A percentile compares a stretch with the other conserved stretches of the same genome.
phyloP scores from a whole-genome alignment of 306 rosid species.

The Bauhinia variegata region DNA sequence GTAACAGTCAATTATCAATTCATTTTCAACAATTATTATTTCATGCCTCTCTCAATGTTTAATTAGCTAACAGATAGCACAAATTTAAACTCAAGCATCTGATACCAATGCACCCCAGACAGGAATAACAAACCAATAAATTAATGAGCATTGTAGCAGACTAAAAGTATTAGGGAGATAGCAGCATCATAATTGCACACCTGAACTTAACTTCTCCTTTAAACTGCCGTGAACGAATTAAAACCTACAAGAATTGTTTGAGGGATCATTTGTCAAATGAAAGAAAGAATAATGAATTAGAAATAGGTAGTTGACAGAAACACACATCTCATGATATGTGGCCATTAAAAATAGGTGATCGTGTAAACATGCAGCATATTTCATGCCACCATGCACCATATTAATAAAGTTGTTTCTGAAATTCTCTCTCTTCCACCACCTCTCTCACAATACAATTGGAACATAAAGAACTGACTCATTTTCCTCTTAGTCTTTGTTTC shows the following conservation, averaged over 20 bases:
- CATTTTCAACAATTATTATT: neutral
- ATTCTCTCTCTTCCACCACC: too few relatives aligned
- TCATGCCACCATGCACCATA: too few relatives aligned
- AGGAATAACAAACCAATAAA: neutral
- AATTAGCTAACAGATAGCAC: neutral
- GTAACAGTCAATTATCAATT: neutral
- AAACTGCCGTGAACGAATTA: slow-evolving; percentile 79
- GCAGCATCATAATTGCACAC: slow-evolving; percentile 46
- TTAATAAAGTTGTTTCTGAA: too few relatives aligned
- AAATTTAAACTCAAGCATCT: slow-evolving; percentile 9
- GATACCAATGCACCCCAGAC: neutral
- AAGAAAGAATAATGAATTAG: slow-evolving; percentile 13
- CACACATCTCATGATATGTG: too few relatives aligned
- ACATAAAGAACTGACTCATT: too few relatives aligned
- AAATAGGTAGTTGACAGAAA: neutral
- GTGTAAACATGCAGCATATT: too few relatives aligned
- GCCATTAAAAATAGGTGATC: too few relatives aligned
- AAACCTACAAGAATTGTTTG: slow-evolving; percentile 56
- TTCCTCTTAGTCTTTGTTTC: too few relatives aligned
- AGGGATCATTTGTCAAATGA: slow-evolving; percentile 29
- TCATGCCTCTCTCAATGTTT: slow-evolving; percentile 13
- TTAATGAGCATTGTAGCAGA: slow-evolving; percentile 14
- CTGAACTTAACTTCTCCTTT: slow-evolving; percentile 88
- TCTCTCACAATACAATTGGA: too few relatives aligned
- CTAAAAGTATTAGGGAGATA: slow-evolving; percentile 1